Evolutionary conservation across 2,329 filamentous ascomycete species (phyloP).

Genomic region (Pseudofabraea citricarpa): DNA sequence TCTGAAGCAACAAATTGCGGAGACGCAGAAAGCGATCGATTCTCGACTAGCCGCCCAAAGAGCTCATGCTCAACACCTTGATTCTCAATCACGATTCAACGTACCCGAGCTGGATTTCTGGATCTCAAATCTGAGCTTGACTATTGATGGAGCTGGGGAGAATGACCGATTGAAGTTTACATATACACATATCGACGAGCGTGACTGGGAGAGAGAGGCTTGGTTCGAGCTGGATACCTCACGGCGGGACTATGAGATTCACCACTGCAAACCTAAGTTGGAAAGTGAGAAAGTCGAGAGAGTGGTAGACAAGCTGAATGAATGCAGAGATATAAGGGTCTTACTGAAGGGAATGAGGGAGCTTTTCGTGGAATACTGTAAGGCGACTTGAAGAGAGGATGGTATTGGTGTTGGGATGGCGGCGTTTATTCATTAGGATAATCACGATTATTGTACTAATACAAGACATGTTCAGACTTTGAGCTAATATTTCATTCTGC

Average conservation of each 20-base stretch:
- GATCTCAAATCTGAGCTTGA: conserved; percentile 83
- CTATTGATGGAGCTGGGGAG: conserved; percentile 82
- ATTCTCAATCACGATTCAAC: conserved; percentile 83
- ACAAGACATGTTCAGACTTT: too few species aligned
- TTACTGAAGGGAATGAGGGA: conserved; percentile 80
- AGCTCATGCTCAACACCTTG: conserved; percentile 67
- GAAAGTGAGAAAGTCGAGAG: conserved; percentile 73
- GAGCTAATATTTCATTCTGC: too few species aligned
- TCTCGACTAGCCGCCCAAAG: conserved; percentile 66
- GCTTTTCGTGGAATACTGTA: conserved; percentile 58
- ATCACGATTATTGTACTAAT: not conserved
- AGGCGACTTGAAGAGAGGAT: not conserved
- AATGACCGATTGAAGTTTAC: conserved; percentile 86
- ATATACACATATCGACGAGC: conserved; percentile 81
- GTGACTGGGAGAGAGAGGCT: conserved; percentile 81
- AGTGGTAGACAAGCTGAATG: conserved; percentile 76
- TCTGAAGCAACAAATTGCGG: conserved; percentile 57
- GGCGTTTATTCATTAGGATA: not conserved
- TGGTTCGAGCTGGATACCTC: conserved; percentile 89
- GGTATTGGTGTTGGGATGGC: not conserved
- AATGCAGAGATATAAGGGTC: conserved; percentile 66
- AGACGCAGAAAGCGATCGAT: conserved; percentile 67
- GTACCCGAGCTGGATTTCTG: conserved; percentile 93
- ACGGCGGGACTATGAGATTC: conserved; percentile 78
- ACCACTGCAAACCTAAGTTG: conserved; percentile 75